Conservation (phyloP, 1,284 basidiomycete species). For the Vanrija humicola region DNA sequence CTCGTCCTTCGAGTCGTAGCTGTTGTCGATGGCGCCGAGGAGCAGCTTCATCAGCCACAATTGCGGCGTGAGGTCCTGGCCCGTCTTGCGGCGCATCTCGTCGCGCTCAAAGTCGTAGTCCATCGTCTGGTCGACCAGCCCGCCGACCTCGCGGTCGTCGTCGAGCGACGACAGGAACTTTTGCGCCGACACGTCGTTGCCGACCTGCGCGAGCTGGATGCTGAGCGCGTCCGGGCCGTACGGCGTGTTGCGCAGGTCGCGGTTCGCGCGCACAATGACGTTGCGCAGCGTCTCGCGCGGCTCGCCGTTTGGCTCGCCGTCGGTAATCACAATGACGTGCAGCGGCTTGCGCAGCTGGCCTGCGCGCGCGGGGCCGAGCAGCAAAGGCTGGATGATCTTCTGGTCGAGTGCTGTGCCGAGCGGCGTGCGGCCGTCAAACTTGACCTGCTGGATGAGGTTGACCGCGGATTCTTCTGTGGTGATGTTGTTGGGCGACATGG, state of each 20-base stretch:
- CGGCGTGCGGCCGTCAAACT: constrained; percentile 45
- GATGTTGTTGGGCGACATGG: constrained; percentile 50
- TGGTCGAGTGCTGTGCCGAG: constrained; percentile 49
- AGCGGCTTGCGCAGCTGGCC: constrained; percentile 50
- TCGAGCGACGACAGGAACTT: constrained; percentile 19
- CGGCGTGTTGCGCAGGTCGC: constrained; percentile 4
- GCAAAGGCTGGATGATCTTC: constrained; percentile 52
- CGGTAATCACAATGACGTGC: constrained; percentile 49
- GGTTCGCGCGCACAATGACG: constrained; percentile 8
- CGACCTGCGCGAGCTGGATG: constrained; percentile 11
- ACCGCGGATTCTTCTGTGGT: constrained; percentile 40
- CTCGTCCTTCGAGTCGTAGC: too few relatives aligned
- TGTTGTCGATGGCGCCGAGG: constrained; percentile 11
- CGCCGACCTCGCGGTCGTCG: constrained; percentile 16
- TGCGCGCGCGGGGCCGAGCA: constrained; percentile 49
- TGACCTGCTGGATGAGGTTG: constrained; percentile 35
- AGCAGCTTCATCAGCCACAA: constrained; percentile 18
- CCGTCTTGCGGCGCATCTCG: constrained; percentile 11
- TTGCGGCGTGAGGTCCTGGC: constrained; percentile 12
- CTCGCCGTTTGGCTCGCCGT: constrained; percentile 21
- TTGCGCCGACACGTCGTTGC: constrained; percentile 12
- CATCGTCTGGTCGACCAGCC: constrained; percentile 19
- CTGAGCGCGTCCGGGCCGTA: constrained; percentile 13
- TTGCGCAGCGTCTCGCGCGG: constrained; percentile 1
- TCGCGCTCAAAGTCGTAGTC: constrained; percentile 17